phyloP scores from a whole-genome alignment of 805 yeast genomes.

The Starmerella potacharoeniae region DNA sequence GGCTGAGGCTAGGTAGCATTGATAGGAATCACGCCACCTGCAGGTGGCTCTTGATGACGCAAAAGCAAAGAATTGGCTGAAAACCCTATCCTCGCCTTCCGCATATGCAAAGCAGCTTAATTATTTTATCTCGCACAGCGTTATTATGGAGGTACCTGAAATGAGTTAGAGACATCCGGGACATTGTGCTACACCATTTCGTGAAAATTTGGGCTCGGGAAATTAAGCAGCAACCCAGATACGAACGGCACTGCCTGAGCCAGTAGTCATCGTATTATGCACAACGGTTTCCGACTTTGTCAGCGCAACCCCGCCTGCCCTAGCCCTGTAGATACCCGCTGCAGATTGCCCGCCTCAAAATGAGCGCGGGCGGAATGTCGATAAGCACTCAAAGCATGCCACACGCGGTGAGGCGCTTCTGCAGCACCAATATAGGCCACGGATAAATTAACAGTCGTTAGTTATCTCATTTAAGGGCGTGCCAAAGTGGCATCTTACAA shows the following conservation, averaged over 20 bases:
- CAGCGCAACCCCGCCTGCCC: not conserved
- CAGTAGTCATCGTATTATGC: not conserved
- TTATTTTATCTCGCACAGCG: not conserved
- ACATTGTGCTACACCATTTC: not conserved
- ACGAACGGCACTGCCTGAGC: not conserved
- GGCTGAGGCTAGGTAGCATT: not conserved
- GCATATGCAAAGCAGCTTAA: too few species aligned
- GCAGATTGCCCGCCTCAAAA: not conserved
- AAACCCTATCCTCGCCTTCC: not conserved
- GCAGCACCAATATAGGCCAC: too few species aligned
- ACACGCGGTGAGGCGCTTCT: too few species aligned
- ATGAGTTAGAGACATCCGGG: not conserved
- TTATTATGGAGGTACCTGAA: not conserved
- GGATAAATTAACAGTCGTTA: too few species aligned
- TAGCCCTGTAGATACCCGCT: not conserved
- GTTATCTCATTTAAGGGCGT: too few species aligned
- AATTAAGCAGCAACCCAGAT: not conserved
- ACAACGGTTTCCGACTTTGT: not conserved
- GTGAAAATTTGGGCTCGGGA: not conserved
- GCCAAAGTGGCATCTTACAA: too few species aligned
- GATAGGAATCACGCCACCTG: slow-evolving; percentile 2
- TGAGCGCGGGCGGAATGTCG: not conserved
- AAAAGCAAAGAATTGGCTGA: not conserved
- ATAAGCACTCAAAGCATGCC: not conserved
- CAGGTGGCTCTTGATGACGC: not conserved